Evolutionary conservation across 2,329 filamentous ascomycete species (phyloP).

Genomic region (Xylaria sp.): DNA sequence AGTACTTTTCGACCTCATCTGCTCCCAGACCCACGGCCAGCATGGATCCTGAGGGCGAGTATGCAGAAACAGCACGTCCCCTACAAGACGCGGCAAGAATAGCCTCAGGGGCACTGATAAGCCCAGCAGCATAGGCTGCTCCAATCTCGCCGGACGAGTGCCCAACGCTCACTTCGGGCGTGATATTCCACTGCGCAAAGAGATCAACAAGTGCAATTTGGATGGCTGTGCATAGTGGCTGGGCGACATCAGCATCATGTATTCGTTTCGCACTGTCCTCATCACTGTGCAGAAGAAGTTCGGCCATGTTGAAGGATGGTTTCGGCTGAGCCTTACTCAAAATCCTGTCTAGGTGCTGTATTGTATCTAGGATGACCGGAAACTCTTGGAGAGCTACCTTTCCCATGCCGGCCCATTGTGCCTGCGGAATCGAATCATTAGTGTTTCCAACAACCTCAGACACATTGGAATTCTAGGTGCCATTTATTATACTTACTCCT

Average conservation of each 20-base stretch:
- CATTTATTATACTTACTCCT: conserved; percentile 30
- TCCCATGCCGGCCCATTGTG: conserved; percentile 48
- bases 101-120: conserved; percentile 42
- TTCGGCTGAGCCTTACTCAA: conserved; percentile 30
- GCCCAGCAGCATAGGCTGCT: conserved; percentile 52
- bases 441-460: not conserved
- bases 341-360: conserved; percentile 32
- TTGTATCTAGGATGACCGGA: conserved; percentile 23
- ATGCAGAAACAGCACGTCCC: conserved; percentile 36
- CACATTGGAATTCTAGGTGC: not conserved
- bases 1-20: conserved; percentile 38
- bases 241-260: conserved; percentile 41
- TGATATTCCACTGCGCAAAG: conserved; percentile 51
- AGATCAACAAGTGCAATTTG: conserved; percentile 56
- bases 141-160: conserved; percentile 58
- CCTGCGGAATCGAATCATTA: conserved; percentile 18
- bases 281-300: conserved; percentile 15
- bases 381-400: conserved; percentile 32
- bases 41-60: conserved; percentile 44
- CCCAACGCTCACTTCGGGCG: conserved; percentile 49
- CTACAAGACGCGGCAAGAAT: conserved; percentile 45
- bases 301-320: conserved; percentile 32
- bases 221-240: conserved; percentile 57
- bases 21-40: conserved; percentile 47
- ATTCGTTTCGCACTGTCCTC: conserved; percentile 27